phyloP scores from a whole-genome alignment of 139 green algal species.

The Picochlorum costavermella region DNA sequence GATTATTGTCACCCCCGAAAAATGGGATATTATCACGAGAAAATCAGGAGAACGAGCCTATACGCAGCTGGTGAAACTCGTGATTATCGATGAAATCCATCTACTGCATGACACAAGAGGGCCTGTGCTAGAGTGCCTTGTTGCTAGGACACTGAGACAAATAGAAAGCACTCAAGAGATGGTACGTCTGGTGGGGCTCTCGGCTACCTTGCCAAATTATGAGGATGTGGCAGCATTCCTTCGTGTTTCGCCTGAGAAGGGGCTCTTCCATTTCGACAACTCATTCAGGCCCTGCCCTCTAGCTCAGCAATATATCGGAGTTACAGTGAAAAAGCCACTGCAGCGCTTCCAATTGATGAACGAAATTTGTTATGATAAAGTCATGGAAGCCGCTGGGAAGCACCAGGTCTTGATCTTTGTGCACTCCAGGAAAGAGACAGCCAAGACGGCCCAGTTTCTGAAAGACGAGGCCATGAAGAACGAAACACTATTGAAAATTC shows the following conservation, averaged over 20 bases:
- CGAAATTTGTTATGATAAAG: constrained; percentile 98
- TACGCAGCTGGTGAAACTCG: constrained; percentile 80
- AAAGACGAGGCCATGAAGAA: constrained; percentile 71
- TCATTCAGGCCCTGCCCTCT: constrained; percentile 86
- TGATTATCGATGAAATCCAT: constrained; percentile 99
- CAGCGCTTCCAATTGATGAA: constrained; percentile 98
- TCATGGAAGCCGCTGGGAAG: constrained; percentile 81
- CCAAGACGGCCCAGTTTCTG: constrained; percentile 86
- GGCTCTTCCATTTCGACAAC: constrained; percentile 97
- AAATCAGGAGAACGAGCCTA: constrained; percentile 86
- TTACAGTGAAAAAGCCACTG: constrained; percentile 96
- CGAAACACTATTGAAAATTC: constrained; percentile 67
- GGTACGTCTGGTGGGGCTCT: constrained; percentile 90
- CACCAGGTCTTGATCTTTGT: constrained; percentile 97
- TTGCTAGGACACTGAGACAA: constrained; percentile 87
- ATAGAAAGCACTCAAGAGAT: constrained; percentile 82
- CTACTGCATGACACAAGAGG: constrained; percentile 93
- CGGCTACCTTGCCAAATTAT: constrained; percentile 95
- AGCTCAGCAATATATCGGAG: constrained; percentile 92
- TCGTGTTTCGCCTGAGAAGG: constrained; percentile 77
- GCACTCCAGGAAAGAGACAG: constrained; percentile 96
- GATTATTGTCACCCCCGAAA: constrained; percentile 98
- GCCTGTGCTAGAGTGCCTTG: constrained; percentile 90
- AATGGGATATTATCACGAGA: constrained; percentile 99
- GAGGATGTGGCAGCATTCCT: constrained; percentile 93